phyloP scores from a whole-genome alignment of 2,329 filamentous ascomycete species.

The Aspergillus tubingensis region DNA sequence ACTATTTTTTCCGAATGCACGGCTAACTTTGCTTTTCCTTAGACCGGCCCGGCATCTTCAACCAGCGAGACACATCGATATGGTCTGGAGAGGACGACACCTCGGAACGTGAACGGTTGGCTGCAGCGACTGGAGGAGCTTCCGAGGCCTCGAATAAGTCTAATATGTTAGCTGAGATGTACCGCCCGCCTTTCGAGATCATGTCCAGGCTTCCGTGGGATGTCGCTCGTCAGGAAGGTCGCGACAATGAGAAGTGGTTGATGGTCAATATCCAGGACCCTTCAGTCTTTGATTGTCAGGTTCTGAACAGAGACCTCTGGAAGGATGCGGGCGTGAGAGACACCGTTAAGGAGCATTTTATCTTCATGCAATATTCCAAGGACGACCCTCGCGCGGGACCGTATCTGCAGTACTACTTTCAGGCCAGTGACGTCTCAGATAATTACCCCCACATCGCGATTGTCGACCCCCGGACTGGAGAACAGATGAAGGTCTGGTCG shows the following conservation, averaged over 20 bases:
- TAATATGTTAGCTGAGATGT: slow-evolving; percentile 83
- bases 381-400: slow-evolving; percentile 74
- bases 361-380: slow-evolving; percentile 94
- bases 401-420: slow-evolving; percentile 91
- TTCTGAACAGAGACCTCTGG: slow-evolving; percentile 93
- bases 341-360: slow-evolving; percentile 86
- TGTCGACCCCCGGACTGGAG: slow-evolving; percentile 90
- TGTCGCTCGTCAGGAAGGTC: slow-evolving; percentile 78
- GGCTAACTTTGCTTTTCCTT: slow-evolving; percentile 15
- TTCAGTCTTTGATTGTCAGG: slow-evolving; percentile 90
- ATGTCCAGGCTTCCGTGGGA: slow-evolving; percentile 83
- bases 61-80: slow-evolving; percentile 62
- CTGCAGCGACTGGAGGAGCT: slow-evolving; percentile 64
- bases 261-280: slow-evolving; percentile 94
- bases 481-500: slow-evolving; percentile 96
- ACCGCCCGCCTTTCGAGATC: slow-evolving; percentile 86
- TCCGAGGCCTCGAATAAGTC: slow-evolving; percentile 69
- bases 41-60: slow-evolving; percentile 66
- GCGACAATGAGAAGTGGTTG: slow-evolving; percentile 89
- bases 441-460: slow-evolving; percentile 96
- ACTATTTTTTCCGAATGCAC: neutral
- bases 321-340: slow-evolving; percentile 78
- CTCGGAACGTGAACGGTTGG: slow-evolving; percentile 55
- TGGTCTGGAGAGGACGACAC: slow-evolving; percentile 57
- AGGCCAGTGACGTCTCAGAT: slow-evolving; percentile 74